Evolutionary conservation across 2,329 filamentous ascomycete species (phyloP).

Genomic region (Davidsoniella neocaledoniae): DNA sequence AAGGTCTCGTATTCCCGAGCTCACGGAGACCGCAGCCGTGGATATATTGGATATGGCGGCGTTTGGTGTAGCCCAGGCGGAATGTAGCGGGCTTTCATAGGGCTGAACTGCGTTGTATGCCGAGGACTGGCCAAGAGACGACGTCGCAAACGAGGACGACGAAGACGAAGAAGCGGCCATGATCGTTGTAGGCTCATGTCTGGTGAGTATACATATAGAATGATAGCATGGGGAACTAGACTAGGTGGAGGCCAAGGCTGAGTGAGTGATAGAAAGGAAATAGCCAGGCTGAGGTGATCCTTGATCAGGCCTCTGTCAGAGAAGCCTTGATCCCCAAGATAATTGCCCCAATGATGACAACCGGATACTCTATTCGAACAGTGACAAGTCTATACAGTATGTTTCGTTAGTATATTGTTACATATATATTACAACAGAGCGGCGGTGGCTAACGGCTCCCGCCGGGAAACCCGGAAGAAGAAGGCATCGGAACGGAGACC

Average conservation of each 20-base stretch:
- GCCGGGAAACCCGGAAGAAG: too few relatives aligned
- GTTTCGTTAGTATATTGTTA: too few relatives aligned
- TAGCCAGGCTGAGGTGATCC: too few relatives aligned
- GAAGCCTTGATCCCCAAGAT: too few relatives aligned
- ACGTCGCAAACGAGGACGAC: slow-evolving; percentile 31
- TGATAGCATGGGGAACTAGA: neutral
- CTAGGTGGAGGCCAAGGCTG: neutral
- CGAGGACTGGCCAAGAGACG: slow-evolving; percentile 26
- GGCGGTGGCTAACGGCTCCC: too few relatives aligned
- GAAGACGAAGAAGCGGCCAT: slow-evolving; percentile 29
- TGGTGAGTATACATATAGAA: neutral
- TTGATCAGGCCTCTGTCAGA: too few relatives aligned
- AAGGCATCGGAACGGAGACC: too few relatives aligned
- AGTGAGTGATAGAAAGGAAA: neutral
- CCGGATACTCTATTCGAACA: too few relatives aligned
- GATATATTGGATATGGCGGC: slow-evolving; percentile 20
- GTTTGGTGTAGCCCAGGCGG: too few relatives aligned
- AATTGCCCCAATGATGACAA: too few relatives aligned
- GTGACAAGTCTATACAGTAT: too few relatives aligned
- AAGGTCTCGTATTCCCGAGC: slow-evolving; percentile 24
- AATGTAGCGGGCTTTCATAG: slow-evolving; percentile 6
- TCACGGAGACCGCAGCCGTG: slow-evolving; percentile 18
- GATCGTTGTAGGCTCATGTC: neutral
- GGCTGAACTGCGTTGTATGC: slow-evolving; percentile 22
- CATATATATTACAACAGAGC: too few relatives aligned